Base-by-base conservation (phyloP, 1,139 yeast species). In the Yamadazyma jaroonii region DNA sequence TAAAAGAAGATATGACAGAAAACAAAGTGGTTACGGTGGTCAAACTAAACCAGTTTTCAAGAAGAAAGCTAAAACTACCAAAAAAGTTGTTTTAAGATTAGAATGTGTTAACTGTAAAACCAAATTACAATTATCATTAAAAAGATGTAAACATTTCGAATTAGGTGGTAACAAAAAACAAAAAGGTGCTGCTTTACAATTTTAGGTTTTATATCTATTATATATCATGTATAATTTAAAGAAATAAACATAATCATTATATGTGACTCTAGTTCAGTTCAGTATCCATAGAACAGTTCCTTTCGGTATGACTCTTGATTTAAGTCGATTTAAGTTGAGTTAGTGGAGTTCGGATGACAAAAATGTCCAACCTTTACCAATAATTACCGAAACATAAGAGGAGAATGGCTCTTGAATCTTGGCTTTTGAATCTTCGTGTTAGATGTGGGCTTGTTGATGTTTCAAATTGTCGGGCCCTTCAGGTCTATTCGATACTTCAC, bases 1-100 rank as follows among this genome's bases (percentile, higher is more conserved):
- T 84, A 94, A 94, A 90, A 88, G 99, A 84, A 90, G 99, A 82
- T 92, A 92, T 81, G 98, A 94, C 94, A 95, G 99, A 78, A 92
- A 92, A 80, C 98, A 92, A 81, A 74, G 87, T 67, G 99, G 99
- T 88, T 92, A 82, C 79, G 99, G 99, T 87, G 99, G 99, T 87
- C 99, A 92, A 81, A 92, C 98, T 79, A 92, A 89, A 83, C 98
- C 86, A 72, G 87, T 94, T 78, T 92, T 92, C 97, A 97, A 89
- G 88, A 92, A 92, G 86, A 94, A 92, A 77, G 99, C 99, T 63
- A 92, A 92, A 90, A 92, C 98, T 61, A 92, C 99, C 83, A 92
- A 92, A 89, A 92, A 92, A 86, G 96, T 92, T 72, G 98, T 92
- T 57, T 84, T 92, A 72, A 92, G 97, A 81, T 85, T 92, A 72